These are phyloP conservation scores for Globisporangium takayamanum DNA, from an alignment of 352 stramenopile species.

Conservation along the genomic window DNA sequence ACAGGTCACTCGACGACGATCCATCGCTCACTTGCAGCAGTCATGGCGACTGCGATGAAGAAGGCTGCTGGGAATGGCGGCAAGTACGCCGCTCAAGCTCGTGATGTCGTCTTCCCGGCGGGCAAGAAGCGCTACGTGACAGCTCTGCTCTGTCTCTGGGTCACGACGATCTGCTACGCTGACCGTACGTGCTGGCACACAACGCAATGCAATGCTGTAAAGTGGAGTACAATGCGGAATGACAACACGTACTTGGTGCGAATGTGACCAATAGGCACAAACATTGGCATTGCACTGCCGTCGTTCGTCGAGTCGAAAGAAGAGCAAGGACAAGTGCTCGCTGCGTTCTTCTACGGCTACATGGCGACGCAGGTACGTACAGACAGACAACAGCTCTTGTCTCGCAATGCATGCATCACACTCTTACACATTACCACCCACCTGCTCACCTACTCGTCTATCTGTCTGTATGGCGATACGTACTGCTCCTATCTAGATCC, in stretches of 20 bases:
- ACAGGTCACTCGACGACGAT: not conserved
- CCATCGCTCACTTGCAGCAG: too few species aligned
- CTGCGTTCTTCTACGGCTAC: conserved; percentile 86
- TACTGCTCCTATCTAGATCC: conserved; percentile 30
- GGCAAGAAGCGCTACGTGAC: conserved; percentile 63
- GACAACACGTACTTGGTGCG: not conserved
- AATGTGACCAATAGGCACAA: conserved; percentile 43
- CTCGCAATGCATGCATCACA: not conserved
- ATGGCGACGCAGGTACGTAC: conserved; percentile 67
- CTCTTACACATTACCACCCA: not conserved
- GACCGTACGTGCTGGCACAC: conserved; percentile 39
- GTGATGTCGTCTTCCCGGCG: not conserved
- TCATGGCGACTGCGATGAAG: too few species aligned
- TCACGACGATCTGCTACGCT: conserved; percentile 82
- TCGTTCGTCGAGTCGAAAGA: conserved; percentile 69
- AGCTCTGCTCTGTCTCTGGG: conserved; percentile 60
- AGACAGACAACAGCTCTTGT: not conserved
- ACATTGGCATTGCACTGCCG: conserved; percentile 81
- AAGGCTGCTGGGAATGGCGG: not conserved
- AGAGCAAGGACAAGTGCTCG: conserved; percentile 75
- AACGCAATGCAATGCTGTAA: not conserved
- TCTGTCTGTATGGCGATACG: not conserved
- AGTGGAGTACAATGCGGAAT: not conserved
- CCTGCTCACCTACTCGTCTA: not conserved
- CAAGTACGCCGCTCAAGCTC: not conserved